These are phyloP conservation scores for Nectriaceae sp. DNA, from an alignment of 2,329 filamentous ascomycete species.

Conservation along the genomic window DNA sequence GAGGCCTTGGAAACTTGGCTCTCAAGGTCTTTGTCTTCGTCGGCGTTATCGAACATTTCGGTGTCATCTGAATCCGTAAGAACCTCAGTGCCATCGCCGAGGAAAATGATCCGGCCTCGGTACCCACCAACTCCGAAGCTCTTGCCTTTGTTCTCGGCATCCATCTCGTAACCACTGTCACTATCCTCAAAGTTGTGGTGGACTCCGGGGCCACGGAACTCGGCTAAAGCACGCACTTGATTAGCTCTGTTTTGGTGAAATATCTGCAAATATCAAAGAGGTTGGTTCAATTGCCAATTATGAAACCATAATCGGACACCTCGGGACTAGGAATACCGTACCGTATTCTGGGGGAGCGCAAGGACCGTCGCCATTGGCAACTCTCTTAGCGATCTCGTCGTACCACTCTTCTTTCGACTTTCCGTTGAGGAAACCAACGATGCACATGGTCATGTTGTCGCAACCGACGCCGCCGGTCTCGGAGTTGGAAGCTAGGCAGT, in stretches of 20 bases:
- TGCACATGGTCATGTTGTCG: constrained; percentile 99
- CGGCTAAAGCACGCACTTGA: constrained; percentile 53
- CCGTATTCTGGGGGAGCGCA: constrained; percentile 99
- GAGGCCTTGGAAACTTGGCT: constrained; percentile 74
- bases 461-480: constrained; percentile 97
- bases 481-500: constrained; percentile 95
- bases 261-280: no score
- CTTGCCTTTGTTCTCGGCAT: constrained; percentile 65
- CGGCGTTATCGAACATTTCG: constrained; percentile 87
- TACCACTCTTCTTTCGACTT: constrained; percentile 98
- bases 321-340: constrained; percentile 64
- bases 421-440: constrained; percentile 86
- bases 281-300: no score
- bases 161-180: constrained; percentile 75
- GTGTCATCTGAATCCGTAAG: constrained; percentile 85
- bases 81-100: constrained; percentile 93
- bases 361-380: constrained; percentile 94
- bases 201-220: constrained; percentile 81
- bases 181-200: constrained; percentile 83
- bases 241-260: constrained; percentile 15
- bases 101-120: constrained; percentile 86
- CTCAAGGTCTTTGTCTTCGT: constrained; percentile 83
- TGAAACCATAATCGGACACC: no score
- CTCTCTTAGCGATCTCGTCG: constrained; percentile 88
- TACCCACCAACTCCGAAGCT: constrained; percentile 69